phyloP scores from a whole-genome alignment of 164 flowering plant species.

The Berberis thunbergii region DNA sequence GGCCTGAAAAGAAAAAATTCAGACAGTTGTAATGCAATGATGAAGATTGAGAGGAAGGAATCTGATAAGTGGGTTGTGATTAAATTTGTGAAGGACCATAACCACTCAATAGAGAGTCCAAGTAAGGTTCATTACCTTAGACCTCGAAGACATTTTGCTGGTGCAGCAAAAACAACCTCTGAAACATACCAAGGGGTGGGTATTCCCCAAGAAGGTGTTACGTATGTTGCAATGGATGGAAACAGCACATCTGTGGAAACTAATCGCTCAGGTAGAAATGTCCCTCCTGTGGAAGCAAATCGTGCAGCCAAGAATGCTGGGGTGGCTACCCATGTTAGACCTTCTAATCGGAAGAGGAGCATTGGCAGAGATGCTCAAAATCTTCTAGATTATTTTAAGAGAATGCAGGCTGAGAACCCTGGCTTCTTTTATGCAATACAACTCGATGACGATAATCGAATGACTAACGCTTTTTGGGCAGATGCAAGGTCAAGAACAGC shows the following conservation, averaged over 20 bases:
- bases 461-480: slow-evolving; percentile 74
- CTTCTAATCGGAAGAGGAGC: slow-evolving; percentile 30
- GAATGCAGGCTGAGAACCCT: slow-evolving; percentile 65
- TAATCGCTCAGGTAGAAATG: slow-evolving; percentile 25
- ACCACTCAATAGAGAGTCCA: slow-evolving; percentile 44
- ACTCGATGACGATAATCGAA: slow-evolving; percentile 55
- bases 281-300: slow-evolving; percentile 26
- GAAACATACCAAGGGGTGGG: slow-evolving; percentile 31
- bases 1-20: slow-evolving; percentile 36
- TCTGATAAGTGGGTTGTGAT: slow-evolving; percentile 58
- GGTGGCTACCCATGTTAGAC: slow-evolving; percentile 23
- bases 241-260: slow-evolving; percentile 28
- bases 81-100: slow-evolving; percentile 68
- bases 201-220: slow-evolving; percentile 40
- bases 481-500: slow-evolving; percentile 66
- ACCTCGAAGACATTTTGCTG: slow-evolving; percentile 59
- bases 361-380: slow-evolving; percentile 54
- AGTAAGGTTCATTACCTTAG: slow-evolving; percentile 53
- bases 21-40: slow-evolving; percentile 59
- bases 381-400: slow-evolving; percentile 54
- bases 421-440: slow-evolving; percentile 72
- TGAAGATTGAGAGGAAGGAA: slow-evolving; percentile 44
- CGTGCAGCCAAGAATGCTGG: slow-evolving; percentile 20
- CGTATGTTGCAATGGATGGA: slow-evolving; percentile 54
- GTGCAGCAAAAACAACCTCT: slow-evolving; percentile 31